These are phyloP conservation scores for Mimosa bimucronata DNA, from an alignment of 306 rosid species.

Conservation along the genomic window DNA sequence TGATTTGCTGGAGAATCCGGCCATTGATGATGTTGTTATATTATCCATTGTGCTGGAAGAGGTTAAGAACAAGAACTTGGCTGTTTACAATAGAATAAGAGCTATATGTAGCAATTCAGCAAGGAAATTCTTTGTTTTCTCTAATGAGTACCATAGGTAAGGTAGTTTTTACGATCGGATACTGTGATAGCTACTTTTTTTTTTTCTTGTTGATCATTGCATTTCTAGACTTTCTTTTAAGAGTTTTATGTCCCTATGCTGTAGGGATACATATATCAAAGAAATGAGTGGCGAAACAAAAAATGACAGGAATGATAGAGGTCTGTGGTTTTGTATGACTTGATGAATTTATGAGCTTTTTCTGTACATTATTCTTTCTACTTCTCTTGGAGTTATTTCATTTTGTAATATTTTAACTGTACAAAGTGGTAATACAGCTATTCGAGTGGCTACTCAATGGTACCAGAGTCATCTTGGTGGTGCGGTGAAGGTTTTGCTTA, in stretches of 20 bases:
- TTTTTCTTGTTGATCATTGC: slow-evolving; percentile 12
- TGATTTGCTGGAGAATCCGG: slow-evolving; percentile 94
- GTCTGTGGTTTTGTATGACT: slow-evolving; percentile 48
- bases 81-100: slow-evolving; percentile 80
- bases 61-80: slow-evolving; percentile 77
- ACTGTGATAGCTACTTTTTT: slow-evolving; percentile 5
- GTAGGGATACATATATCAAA: slow-evolving; percentile 90
- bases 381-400: neutral
- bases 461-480: slow-evolving; percentile 92
- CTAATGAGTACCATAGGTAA: slow-evolving; percentile 91
- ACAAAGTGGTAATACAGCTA: slow-evolving; percentile 64
- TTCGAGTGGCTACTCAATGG: slow-evolving; percentile 95
- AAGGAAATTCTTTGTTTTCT: slow-evolving; percentile 80
- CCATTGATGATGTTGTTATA: slow-evolving; percentile 81
- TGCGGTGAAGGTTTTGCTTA: slow-evolving; percentile 69
- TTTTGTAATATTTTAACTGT: slow-evolving; percentile 35
- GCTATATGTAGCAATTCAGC: slow-evolving; percentile 66
- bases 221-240: neutral
- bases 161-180: neutral
- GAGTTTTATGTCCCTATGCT: slow-evolving; percentile 21
- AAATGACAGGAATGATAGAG: slow-evolving; percentile 97
- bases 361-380: slow-evolving; percentile 20
- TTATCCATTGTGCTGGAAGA: slow-evolving; percentile 86
- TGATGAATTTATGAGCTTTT: slow-evolving; percentile 20
- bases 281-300: slow-evolving; percentile 88